Evolutionary conservation across 2,329 filamentous ascomycete species (phyloP), one percentile per base, ranked within the genome.

Genomic region (Arachnomyces sp.): DNA sequence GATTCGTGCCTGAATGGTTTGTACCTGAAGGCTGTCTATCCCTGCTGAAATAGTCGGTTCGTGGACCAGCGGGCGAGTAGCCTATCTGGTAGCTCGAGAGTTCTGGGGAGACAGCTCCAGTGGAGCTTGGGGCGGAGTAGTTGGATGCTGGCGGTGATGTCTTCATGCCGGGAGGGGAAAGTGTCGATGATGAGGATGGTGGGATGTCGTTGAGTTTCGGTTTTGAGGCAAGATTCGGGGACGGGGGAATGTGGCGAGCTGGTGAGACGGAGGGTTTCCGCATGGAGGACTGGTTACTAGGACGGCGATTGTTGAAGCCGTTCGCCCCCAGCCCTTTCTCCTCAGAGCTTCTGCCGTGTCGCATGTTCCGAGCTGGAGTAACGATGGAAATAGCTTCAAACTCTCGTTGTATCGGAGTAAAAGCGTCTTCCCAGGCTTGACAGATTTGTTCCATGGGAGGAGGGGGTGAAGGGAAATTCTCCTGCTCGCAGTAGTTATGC

Each of bases 381-480:
- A 93, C 69, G 40, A 77, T 72, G 18, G 64, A 66, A 43, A 89
- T 72, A 15, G 68, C 67, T 61, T 92, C 85, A 31, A 82, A 62
- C 49, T 88, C 74, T 43, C 73, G 68, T 47, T 82, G 80, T 36
- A 79, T 63, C 0, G 80, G 74, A 25, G 73, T 72, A 55, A 81
- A 84, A 43, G 72, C 71, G 2, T 63, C 61, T 37, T 82, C 74
- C 79, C 82, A 92, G 32, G 70, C 62, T 4, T 74, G 68, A 42
- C 88, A 69, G 4, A 92, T 77, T 37, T 83, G 75, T 17, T 81
- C 77, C 68, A 88, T 81, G 12, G 81, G 74, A 2, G 84, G 81
- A 8, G 84, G 72, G 1, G 84, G 82, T 34, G 81, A 82, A 0
- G 82, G 81, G 51, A 88, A 81, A 4, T 74, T 70, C 49, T 79